Evolutionary conservation across 2,329 filamentous ascomycete species (phyloP).

Genomic region (Alternaria consortialis): DNA sequence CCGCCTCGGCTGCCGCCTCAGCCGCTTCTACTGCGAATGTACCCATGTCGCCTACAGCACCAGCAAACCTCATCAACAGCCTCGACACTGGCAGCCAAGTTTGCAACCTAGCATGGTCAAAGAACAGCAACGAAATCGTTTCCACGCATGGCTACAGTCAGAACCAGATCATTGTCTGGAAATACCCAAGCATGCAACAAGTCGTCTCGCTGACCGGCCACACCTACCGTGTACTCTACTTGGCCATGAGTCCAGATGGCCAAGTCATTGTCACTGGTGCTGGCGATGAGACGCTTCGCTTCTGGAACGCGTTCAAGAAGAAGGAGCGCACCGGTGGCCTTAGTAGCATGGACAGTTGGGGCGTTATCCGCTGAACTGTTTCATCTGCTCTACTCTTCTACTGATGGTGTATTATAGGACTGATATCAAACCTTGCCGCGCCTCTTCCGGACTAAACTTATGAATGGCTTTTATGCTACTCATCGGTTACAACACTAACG

Average conservation of each 20-base stretch:
- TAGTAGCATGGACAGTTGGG: constrained; percentile 74
- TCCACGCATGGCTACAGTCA: constrained; percentile 97
- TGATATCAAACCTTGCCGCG: background rate
- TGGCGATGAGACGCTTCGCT: constrained; percentile 92
- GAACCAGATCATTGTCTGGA: constrained; percentile 99
- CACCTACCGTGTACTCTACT: constrained; percentile 93
- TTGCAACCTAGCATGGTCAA: constrained; percentile 97
- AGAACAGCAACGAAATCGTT: constrained; percentile 97
- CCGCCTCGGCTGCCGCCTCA: constrained; percentile 48
- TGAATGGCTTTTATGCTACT: background rate
- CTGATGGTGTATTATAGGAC: constrained; percentile 13
- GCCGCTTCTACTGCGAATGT: constrained; percentile 42
- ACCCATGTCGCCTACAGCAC: constrained; percentile 46
- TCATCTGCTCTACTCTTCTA: constrained; percentile 6
- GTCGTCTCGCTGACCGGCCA: constrained; percentile 95
- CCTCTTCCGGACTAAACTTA: background rate
- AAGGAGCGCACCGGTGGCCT: constrained; percentile 73
- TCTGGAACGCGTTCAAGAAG: constrained; percentile 95
- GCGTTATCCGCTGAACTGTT: constrained; percentile 71
- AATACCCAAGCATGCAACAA: constrained; percentile 97
- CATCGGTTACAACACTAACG: background rate
- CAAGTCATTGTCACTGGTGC: constrained; percentile 94
- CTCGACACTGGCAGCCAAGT: constrained; percentile 97
- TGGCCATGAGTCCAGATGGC: constrained; percentile 97
- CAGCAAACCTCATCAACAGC: constrained; percentile 69